Base-by-base conservation (phyloP, 1,139 yeast genomes). In the Geotrichum restrictum region DNA sequence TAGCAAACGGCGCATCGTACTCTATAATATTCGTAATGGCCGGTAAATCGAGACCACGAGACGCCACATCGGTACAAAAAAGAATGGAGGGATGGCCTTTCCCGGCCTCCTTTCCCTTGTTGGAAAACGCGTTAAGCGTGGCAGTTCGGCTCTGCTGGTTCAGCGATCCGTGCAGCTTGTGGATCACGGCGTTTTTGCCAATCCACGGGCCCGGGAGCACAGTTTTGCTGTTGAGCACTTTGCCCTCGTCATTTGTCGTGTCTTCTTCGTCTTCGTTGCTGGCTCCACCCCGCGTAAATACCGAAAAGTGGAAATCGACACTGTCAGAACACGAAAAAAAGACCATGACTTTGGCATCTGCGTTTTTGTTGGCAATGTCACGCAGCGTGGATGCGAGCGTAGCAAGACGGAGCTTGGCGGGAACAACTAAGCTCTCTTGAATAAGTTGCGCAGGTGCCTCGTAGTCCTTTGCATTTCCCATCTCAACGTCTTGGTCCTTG, bases 301-400 rank as follows among this genome's bases (percentile, higher is more conserved):
- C 84, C 48, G 81, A 79, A 67, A 82, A 88, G 69, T 93, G 97
- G 72, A 86, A 93, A 61, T 93, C 89, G 21, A 94, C 98, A 13
- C 96, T 86, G 65, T 93, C 98, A 0, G 98, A 83, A 71, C 98
- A 93, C 7, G 96, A 86, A 60, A 89, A 79, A 68, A 93, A 93
- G 0, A 94, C 91, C 66, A 93, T 84, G 1, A 93, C 81, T 62
- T 88, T 79, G 1, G 77, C 47, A 16, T 62, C 60, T 1, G 69
- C 66, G 3, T 70, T 63, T 11, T 62, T 66, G 14, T 62, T 59
- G 1, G 80, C 74, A 10, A 82, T 68, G 29, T 76, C 73, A 63
- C 78, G 79, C 56, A 93, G 72, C 5, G 76, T 66, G 1, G 87
- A 89, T 18, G 87, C 82, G 41, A 93, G 70, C 0, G 96, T 79